Evolutionary conservation across 2,329 filamentous ascomycete genomes (phyloP), one percentile per base, ranked within the genome.

Genomic region (Orbilia javanica): DNA sequence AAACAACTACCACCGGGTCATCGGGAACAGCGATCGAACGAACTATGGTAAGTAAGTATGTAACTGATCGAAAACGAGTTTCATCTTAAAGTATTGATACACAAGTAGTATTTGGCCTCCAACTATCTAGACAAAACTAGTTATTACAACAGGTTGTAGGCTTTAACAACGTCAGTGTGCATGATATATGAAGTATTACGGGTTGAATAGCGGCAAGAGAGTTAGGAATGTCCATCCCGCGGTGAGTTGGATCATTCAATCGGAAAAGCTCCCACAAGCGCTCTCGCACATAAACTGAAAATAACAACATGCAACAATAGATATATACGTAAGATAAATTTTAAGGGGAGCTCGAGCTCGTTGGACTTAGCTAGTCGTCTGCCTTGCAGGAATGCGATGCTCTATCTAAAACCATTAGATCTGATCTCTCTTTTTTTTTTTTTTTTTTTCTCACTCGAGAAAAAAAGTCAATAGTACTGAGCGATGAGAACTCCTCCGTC

Each of bases 171-270:
- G 55, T 60, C 55, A 60, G 55, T 34, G n/a, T 60, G 55, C 55
- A 39, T 60, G 42, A 60, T 60, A 25, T 42, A 42, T 34, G 55
- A 60, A 39, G 42, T 25, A 15, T 42, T 42, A 52, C 52, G 34
- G 52, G 10, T 3, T 39, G 50, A n/a, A 65, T 66, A 63, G 25
- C 52, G 34, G 44, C 46, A 44, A 48, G 29, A 65, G n/a, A 57
- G 34, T 57, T 57, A 70, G 73, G 73, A 69, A 77, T 69, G 66
- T 77, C 66, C 46, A 77, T 39, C 72, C 73, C 66, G 73, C 73
- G 66, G 73, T 18, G 27, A 48, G 50, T 64, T 57, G 66, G 52
- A 62, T 31, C 31, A 8, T 60, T 77, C 73, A 71, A 77, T 66
- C 73, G 57, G 72, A 77, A 70, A 25, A 29, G 11, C n/a, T 77